Conservation (phyloP, 345 rosid genomes). For the Populus simonii region DNA sequence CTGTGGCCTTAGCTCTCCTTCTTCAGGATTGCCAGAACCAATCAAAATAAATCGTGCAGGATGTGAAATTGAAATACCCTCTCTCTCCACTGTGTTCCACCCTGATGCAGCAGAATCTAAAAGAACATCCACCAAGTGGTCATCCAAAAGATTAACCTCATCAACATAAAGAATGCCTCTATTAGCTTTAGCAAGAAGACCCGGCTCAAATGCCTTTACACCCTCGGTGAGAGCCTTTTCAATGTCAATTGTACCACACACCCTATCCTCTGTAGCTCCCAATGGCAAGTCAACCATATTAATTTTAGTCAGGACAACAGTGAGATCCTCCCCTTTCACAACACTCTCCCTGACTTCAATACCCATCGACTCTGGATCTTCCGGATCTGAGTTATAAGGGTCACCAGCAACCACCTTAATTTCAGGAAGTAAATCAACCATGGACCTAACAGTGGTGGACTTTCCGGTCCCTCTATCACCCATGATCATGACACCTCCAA, state of each 20-base stretch:
- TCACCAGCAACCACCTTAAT: constrained; percentile 79
- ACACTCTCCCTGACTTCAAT: constrained; percentile 71
- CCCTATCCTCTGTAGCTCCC: constrained; percentile 97
- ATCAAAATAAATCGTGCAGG: constrained; percentile 90
- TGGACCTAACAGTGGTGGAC: constrained; percentile 85
- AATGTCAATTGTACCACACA: constrained; percentile 94
- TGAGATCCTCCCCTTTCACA: constrained; percentile 51
- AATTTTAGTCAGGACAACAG: constrained; percentile 52
- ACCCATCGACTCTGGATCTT: constrained; percentile 92
- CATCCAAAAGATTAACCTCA: constrained; percentile 95
- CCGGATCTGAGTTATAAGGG: constrained; percentile 89
- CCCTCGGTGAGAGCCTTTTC: constrained; percentile 97
- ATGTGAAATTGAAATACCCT: constrained; percentile 90
- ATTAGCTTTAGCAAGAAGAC: constrained; percentile 94
- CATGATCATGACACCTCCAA: constrained; percentile 97
- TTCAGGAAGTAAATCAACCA: constrained; percentile 88
- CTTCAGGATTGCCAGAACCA: constrained; percentile 95
- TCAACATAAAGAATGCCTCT: constrained; percentile 95
- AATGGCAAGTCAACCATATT: constrained; percentile 97
- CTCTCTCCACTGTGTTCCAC: constrained; percentile 96
- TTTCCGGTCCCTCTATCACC: constrained; percentile 95
- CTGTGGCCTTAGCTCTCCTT: constrained; percentile 90
- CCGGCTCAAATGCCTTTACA: constrained; percentile 96
- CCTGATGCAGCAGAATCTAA: constrained; percentile 95
- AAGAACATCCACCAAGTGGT: constrained; percentile 93